A percentile compares a stretch with the other conserved stretches of the same genome.
Evolutionary conservation across 1,284 basidiomycete species (phyloP).

Genomic region (Cryptococcus sp.): DNA sequence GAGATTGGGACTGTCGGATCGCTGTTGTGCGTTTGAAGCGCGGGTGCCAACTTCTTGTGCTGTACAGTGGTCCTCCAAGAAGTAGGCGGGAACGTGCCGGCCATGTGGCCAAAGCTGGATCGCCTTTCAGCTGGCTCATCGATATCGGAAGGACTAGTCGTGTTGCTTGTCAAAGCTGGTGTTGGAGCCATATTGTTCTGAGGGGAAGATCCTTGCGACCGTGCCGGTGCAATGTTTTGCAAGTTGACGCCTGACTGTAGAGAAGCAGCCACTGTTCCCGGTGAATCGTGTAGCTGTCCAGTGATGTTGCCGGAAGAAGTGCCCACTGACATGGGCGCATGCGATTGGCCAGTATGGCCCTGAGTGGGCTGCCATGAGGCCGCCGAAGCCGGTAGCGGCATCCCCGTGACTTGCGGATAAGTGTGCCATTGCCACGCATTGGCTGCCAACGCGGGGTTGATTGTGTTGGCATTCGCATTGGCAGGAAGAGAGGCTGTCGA

Average conservation of each 20-base stretch:
- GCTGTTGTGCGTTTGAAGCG: slow-evolving; percentile 10
- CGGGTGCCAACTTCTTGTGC: slow-evolving; percentile 1
- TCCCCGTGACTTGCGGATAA: background rate
- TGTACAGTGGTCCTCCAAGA: slow-evolving; percentile 2
- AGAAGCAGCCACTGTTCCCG: background rate
- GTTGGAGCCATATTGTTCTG: slow-evolving; percentile 27
- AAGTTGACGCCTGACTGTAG: background rate
- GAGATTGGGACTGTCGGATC: slow-evolving; percentile 9
- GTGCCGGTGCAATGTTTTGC: background rate
- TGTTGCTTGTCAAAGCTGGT: slow-evolving; percentile 36
- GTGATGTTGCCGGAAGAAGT: slow-evolving; percentile 15
- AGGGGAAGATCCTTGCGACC: slow-evolving; percentile 10
- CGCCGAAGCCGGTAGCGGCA: background rate
- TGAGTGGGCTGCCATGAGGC: slow-evolving; percentile 5
- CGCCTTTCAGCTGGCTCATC: slow-evolving; percentile 31
- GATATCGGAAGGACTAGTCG: slow-evolving; percentile 37
- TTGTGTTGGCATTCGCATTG: background rate
- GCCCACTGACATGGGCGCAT: background rate
- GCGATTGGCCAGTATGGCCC: background rate
- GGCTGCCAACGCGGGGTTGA: background rate
- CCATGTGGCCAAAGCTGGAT: slow-evolving; percentile 9
- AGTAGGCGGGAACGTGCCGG: slow-evolving; percentile 2
- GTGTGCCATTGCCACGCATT: slow-evolving; percentile 8
- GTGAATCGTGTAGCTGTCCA: slow-evolving; percentile 9
- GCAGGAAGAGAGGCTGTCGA: slow-evolving; percentile 19